Conservation (phyloP, 2,329 filamentous ascomycete species). For the Colletotrichum sp. region DNA sequence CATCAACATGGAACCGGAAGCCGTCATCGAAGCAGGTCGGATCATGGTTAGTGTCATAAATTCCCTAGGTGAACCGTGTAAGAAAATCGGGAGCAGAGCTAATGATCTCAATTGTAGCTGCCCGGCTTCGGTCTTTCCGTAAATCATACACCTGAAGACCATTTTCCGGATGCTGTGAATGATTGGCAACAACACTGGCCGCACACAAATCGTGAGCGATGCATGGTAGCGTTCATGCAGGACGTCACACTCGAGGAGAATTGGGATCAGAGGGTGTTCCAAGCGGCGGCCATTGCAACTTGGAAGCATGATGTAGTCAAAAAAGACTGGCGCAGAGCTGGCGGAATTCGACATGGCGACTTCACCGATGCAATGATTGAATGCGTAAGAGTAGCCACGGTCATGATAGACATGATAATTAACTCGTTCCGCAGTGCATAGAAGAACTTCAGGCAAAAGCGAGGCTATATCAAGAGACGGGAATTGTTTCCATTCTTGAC, state of each 20-base stretch:
- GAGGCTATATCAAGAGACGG: neutral
- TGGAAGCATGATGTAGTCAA: neutral
- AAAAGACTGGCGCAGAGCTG: neutral
- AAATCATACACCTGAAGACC: neutral
- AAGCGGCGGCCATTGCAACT: neutral
- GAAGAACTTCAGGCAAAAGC: neutral
- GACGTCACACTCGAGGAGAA: neutral
- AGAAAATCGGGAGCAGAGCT: neutral
- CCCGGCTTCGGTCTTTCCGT: neutral
- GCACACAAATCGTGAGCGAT: neutral
- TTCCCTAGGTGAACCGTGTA: neutral
- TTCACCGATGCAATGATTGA: neutral
- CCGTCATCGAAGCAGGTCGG: neutral
- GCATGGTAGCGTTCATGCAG: neutral
- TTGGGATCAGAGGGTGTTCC: neutral
- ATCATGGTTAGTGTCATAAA: neutral
- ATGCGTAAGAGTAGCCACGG: neutral
- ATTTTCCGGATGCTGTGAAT: neutral
- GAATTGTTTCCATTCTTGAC: neutral
- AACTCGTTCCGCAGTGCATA: neutral
- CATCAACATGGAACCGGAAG: neutral
- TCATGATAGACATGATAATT: neutral
- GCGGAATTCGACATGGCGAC: neutral
- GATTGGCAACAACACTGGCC: neutral
- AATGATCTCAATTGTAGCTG: neutral